phyloP scores from a whole-genome alignment of 2,329 filamentous ascomycete species.

The Fusarium sp. region DNA sequence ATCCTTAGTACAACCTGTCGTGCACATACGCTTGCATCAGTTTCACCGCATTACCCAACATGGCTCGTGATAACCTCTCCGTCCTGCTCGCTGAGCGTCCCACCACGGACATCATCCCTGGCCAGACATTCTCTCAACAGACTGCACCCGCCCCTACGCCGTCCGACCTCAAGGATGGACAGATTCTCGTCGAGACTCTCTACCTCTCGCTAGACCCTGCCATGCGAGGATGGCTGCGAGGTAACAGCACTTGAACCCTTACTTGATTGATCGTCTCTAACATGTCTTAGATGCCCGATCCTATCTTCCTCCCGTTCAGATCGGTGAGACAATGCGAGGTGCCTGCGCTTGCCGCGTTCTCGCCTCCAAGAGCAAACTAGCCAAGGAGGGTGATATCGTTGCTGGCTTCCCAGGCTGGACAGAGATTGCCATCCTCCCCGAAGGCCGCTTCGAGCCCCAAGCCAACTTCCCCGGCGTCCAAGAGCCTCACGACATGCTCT shows the following conservation, averaged over 20 bases:
- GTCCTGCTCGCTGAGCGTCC: constrained; percentile 75
- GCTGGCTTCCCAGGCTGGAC: constrained; percentile 71
- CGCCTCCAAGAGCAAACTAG: constrained; percentile 67
- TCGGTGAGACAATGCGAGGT: constrained; percentile 77
- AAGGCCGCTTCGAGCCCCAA: constrained; percentile 60
- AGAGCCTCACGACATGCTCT: constrained; percentile 69
- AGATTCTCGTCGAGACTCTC: constrained; percentile 70
- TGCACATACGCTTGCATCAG: not conserved
- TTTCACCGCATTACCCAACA: constrained; percentile 31
- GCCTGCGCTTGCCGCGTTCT: constrained; percentile 69
- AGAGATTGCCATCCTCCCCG: constrained; percentile 70
- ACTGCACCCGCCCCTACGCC: constrained; percentile 63
- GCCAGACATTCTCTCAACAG: constrained; percentile 71
- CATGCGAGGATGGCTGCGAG: constrained; percentile 80
- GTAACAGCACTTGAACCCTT: constrained; percentile 43
- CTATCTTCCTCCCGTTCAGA: constrained; percentile 76
- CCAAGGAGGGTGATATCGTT: constrained; percentile 70
- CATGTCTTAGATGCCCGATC: constrained; percentile 57
- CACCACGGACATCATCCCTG: constrained; percentile 69
- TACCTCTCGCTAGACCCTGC: constrained; percentile 80
- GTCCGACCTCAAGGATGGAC: constrained; percentile 69
- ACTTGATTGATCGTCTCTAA: not conserved
- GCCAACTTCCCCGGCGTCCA: constrained; percentile 55
- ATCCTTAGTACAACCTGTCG: not conserved
- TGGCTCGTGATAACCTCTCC: constrained; percentile 59